Evolutionary conservation across 495 filamentous ascomycete genomes (phyloP), one percentile per base, ranked within the genome.

Genomic region (Penicillium cataractarum): DNA sequence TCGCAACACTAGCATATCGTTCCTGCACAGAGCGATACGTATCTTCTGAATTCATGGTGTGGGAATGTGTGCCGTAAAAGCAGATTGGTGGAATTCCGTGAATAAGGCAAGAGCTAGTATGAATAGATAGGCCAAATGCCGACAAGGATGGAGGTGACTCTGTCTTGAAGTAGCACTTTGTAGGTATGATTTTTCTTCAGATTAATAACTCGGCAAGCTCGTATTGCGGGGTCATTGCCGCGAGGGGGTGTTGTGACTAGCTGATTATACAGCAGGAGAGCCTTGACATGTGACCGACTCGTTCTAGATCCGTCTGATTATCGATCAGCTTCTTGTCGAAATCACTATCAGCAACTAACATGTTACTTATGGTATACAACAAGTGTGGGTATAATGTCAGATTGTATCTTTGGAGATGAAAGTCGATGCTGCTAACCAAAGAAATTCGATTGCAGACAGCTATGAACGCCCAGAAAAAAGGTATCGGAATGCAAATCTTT

Each of bases 11-110:
- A 12, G 58, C 49, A 24, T 60, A 60, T 24, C 48, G 58, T 12
- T 42, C 15, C 40, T 54, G 58, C 58, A 60, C 58, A 24, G n/a
- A 60, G 8, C 58, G 58, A 53, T 60, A 60, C 4, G 58, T 60
- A 32, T 54, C 48, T 54, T 40, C 49, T 6, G 58, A 24, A 24
- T 53, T 54, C 58, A 60, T 60, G 10, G 7, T 2, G 49, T 22
- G 2, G 57, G 8, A 35, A 31, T 27, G 8, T 60, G 29, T n/a
- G 39, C 1, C 5, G 9, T 2, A 42, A n/a, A 7, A 42, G 8
- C 1, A 21, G n/a, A 42, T 42, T 7, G 8, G n/a, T 9, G 2
- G 6, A n/a, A 19, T 42, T 21, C 21, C n/a, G 1, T 19, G 40
- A 8, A 8, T 7, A 42, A 19, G 7, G 15, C 7, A 42, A n/a